Evolutionary conservation across 2,329 filamentous ascomycete species (phyloP).

Genomic region (Xylaria sp.): DNA sequence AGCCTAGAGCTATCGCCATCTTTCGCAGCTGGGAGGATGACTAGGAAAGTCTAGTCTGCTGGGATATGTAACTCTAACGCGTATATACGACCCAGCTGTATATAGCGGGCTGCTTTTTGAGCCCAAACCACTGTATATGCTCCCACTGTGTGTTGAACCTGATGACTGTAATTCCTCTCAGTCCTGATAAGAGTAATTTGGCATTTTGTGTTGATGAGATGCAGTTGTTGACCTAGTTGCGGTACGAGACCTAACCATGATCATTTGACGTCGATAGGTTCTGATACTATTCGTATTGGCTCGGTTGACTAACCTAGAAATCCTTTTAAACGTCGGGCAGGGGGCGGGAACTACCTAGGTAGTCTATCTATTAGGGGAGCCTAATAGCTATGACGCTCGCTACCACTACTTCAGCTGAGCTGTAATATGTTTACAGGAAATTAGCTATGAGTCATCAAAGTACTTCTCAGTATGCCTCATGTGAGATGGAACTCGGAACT

Average conservation of each 20-base stretch:
- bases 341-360: background rate
- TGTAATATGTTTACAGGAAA: background rate
- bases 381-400: background rate
- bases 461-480: background rate
- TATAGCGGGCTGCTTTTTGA: conserved; percentile 22
- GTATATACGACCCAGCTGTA: conserved; percentile 35
- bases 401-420: background rate
- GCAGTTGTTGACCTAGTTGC: background rate
- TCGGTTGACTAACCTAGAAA: background rate
- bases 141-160: background rate
- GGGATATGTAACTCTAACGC: conserved; percentile 26
- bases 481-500: conserved; percentile 32
- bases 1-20: conserved; percentile 19
- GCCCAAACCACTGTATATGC: conserved; percentile 4
- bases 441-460: conserved; percentile 14
- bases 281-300: background rate
- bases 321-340: background rate
- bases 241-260: background rate
- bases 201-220: background rate
- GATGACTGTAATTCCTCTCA: background rate
- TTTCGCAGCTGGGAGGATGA: conserved; percentile 18
- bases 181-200: background rate
- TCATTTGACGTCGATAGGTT: background rate
- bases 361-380: background rate
- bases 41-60: conserved; percentile 19